These are phyloP conservation scores for Boletellus emodensis DNA, from an alignment of 768 basidiomycete genomes.

Conservation along the genomic window DNA sequence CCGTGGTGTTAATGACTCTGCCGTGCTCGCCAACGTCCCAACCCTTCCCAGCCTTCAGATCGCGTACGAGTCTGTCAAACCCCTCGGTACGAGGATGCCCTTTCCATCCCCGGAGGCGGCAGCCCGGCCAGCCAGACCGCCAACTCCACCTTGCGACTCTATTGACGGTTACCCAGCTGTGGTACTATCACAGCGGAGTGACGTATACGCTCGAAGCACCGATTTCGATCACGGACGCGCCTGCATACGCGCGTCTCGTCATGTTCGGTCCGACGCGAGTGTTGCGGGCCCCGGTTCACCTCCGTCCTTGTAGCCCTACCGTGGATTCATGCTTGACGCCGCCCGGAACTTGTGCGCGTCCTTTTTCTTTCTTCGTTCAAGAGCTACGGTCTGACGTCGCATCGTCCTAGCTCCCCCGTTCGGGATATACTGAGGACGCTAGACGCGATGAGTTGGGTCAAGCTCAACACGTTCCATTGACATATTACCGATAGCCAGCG, in stretches of 20 bases:
- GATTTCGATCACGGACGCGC: conserved; percentile 40
- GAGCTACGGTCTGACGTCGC: not conserved
- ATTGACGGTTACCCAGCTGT: conserved; percentile 52
- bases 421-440: conserved; percentile 40
- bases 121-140: conserved; percentile 37
- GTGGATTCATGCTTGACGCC: conserved; percentile 46
- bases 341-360: conserved; percentile 38
- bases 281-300: not conserved
- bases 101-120: conserved; percentile 38
- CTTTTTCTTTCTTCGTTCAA: not conserved
- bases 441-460: conserved; percentile 52
- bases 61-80: conserved; percentile 32
- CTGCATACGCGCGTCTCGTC: conserved; percentile 39
- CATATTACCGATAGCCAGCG: conserved; percentile 80
- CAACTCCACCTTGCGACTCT: conserved; percentile 46
- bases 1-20: conserved; percentile 32
- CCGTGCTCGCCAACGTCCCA: conserved; percentile 24
- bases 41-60: conserved; percentile 32
- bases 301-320: conserved; percentile 24
- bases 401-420: conserved; percentile 33
- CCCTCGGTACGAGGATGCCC: conserved; percentile 35
- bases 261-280: too few relatives aligned
- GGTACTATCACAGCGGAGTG: conserved; percentile 35
- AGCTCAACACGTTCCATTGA: conserved; percentile 77
- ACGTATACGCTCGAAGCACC: conserved; percentile 41